Conservation (phyloP, 1,284 basidiomycete species). For the Peniophora sp. region DNA sequence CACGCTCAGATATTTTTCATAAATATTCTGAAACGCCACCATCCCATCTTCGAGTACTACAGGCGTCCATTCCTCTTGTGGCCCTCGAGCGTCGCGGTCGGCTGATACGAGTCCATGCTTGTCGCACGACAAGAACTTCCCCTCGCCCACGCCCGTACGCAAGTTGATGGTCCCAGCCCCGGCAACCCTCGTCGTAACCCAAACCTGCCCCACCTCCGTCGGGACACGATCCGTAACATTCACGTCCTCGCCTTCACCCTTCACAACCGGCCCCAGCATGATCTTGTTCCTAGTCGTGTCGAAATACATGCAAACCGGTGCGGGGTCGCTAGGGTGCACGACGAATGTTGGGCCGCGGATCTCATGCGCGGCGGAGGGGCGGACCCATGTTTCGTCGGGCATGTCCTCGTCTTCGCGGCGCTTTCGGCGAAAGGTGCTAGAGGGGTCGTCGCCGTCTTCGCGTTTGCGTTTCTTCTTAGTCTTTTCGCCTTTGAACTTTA, state of each 20-base stretch:
- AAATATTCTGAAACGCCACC: constrained; percentile 78
- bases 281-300: constrained; percentile 72
- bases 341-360: constrained; percentile 81
- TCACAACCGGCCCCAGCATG: constrained; percentile 54
- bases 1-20: constrained; percentile 75
- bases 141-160: constrained; percentile 75
- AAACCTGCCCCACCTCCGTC: constrained; percentile 76
- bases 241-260: constrained; percentile 36
- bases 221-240: constrained; percentile 56
- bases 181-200: constrained; percentile 79
- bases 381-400: constrained; percentile 66
- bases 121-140: constrained; percentile 82
- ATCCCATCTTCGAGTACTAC: constrained; percentile 69
- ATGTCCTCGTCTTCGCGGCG: constrained; percentile 50
- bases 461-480: constrained; percentile 73
- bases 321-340: constrained; percentile 67
- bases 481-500: constrained; percentile 86
- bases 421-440: constrained; percentile 33
- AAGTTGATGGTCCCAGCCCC: constrained; percentile 77
- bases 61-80: constrained; percentile 84
- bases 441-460: constrained; percentile 41
- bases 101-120: constrained; percentile 75
- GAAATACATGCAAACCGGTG: constrained; percentile 67
- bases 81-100: constrained; percentile 76
- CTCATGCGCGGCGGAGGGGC: constrained; percentile 62